Conservation (phyloP, 2,329 filamentous ascomycete genomes). For the Shiraia bambusicola region DNA sequence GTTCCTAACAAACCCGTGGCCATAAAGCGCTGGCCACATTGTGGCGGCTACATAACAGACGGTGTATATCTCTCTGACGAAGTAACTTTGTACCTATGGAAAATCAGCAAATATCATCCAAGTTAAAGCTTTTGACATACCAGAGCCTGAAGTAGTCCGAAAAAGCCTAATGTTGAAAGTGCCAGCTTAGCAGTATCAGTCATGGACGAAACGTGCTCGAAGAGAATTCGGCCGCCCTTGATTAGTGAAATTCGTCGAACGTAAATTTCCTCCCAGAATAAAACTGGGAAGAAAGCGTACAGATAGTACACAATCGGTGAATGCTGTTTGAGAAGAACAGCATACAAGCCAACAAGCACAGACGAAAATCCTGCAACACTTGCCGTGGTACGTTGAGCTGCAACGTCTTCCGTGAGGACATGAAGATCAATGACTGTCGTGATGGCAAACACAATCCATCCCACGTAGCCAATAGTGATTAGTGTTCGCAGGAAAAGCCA, state of each 20-base stretch:
- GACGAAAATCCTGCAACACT: constrained; percentile 72
- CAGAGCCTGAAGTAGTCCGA: constrained; percentile 76
- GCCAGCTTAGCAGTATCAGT: constrained; percentile 60
- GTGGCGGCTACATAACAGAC: constrained; percentile 73
- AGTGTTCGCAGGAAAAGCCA: constrained; percentile 92
- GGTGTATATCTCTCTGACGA: constrained; percentile 84
- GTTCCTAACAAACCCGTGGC: constrained; percentile 67
- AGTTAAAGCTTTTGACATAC: constrained; percentile 34
- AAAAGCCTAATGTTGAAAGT: constrained; percentile 66
- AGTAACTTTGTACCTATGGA: constrained; percentile 81
- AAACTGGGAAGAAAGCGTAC: constrained; percentile 87
- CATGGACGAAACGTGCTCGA: constrained; percentile 66
- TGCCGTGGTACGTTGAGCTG: constrained; percentile 62
- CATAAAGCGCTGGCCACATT: constrained; percentile 77
- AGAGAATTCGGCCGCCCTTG: constrained; percentile 67
- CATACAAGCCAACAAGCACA: constrained; percentile 71
- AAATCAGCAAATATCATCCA: constrained; percentile 3
- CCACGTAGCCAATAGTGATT: constrained; percentile 86
- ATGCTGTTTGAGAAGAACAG: constrained; percentile 75
- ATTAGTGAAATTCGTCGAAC: constrained; percentile 70
- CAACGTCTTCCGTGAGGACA: constrained; percentile 71
- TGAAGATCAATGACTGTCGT: constrained; percentile 87
- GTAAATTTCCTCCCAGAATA: constrained; percentile 96
- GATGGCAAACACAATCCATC: constrained; percentile 91
- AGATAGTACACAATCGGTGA: constrained; percentile 85